Evolutionary conservation across 2,329 filamentous ascomycete genomes (phyloP), one percentile per base, ranked within the genome.

Genomic region (Emydomyces testavorans): DNA sequence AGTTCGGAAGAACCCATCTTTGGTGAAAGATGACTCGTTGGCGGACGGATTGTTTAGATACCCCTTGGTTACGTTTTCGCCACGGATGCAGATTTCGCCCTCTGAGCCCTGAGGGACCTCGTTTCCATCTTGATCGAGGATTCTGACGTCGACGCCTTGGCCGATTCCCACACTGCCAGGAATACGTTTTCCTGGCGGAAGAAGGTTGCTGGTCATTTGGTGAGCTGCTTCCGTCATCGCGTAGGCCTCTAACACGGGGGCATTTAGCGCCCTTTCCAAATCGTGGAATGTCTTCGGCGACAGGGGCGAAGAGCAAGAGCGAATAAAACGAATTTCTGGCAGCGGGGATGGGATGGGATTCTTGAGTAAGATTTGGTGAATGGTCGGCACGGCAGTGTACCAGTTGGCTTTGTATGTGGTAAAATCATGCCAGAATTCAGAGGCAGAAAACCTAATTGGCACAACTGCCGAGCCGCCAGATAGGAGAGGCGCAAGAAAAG

Each of bases 361-460:
- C 67, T 83, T 85, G 50, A 94, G 78, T 3, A 94, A 73, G 58
- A 94, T 90, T 61, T 92, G 86, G 65, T 93, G 87, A 62, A 94
- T 93, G 0, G 87, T 93, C 1, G 87, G 87, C n/a, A 92, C 87
- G 1, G 87, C 87, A 0, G 86, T 92, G 68, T 92, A 94, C 87
- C 87, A 94, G 63, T 86, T 94, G 21, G 86, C 87, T 54, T 79
- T 73, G 69, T 88, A 74, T 4, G 74, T 71, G 55, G 73, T 73
- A 59, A 92, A 92, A 63, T 92, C 82, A 20, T 66, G 64, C 87
- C 87, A 94, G 68, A 94, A 94, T 16, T 85, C 80, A 1, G 77
- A 76, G 6, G 87, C 85, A 3, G 85, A 90, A 74, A 93, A 93
- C 60, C 81, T 83, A 46, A 73, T 59, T 1, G 86, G 86, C 4